Evolutionary conservation across 257 asterid genomes (phyloP), one percentile per base, ranked within the genome.

Genomic region (Striga asiatica): DNA sequence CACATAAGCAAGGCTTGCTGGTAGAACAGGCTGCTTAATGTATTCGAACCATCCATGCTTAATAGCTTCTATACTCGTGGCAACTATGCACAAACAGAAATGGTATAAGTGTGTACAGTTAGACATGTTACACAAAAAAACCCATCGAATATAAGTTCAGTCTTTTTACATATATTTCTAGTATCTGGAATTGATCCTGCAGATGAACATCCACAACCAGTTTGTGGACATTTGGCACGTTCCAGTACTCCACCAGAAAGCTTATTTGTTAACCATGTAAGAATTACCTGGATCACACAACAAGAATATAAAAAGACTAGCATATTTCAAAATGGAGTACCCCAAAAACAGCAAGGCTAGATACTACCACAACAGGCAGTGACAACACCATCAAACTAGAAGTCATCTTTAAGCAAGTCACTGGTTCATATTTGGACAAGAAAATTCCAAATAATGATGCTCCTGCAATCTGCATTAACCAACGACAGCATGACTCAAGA

Each of bases 1-100:
- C 65, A 91, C 97, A 82, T 75, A 79, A 58, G 94, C 94, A 66
- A 91, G 80, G 74, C 98, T 91, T 41, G 95, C 98, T 4, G 97
- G 95, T 55, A 91, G 91, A 82, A 87, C 97, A 56, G 98, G 97
- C 69, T 87, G 97, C 68, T 85, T 79, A 56, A 82, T 71, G 78
- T 91, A 91, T 74, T 87, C 98, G 70, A 76, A 42, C 95, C 84
- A 91, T 60, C 98, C 95, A 52, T 80, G 85, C 83, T 82, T 82
- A 58, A 84, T 77, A 60, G 94, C 78, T 68, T 78, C 81, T 42
- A 77, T 39, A 67, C 89, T 78, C 48, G 67, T 54, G 28, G 66
- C 67, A 69, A 71, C 97, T 78, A 56, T 21, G 60, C 27, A 50
- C 38, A 56, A 54, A 45, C n/a, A n/a, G 69, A 62, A 62, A 53